Evolutionary conservation across 1,284 basidiomycete genomes (phyloP).

Genomic region (Ceratorhiza oryzae-sativae): DNA sequence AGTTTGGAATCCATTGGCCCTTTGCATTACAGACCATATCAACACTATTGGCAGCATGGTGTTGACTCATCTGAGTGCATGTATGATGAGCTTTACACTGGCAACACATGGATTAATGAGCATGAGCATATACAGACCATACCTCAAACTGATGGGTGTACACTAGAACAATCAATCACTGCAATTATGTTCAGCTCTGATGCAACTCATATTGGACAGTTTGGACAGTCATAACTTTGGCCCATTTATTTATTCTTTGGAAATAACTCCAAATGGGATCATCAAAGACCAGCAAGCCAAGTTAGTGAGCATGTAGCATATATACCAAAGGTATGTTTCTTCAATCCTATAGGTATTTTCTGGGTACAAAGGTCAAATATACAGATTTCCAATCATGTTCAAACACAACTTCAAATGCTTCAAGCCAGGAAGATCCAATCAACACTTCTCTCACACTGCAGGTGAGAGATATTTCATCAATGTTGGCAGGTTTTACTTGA

Average conservation of each 20-base stretch:
- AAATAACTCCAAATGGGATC: slow-evolving; percentile 52
- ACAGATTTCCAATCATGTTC: slow-evolving; percentile 43
- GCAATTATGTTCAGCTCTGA: slow-evolving; percentile 53
- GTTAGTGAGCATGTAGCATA: slow-evolving; percentile 52
- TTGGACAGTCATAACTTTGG: slow-evolving; percentile 52
- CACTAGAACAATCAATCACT: slow-evolving; percentile 46
- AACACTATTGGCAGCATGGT: not conserved
- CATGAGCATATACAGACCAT: slow-evolving; percentile 42
- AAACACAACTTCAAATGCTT: slow-evolving; percentile 31
- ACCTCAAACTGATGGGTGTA: slow-evolving; percentile 44
- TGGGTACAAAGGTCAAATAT: slow-evolving; percentile 46
- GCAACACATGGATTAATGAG: slow-evolving; percentile 48
- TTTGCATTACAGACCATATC: not conserved
- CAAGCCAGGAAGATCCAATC: not conserved
- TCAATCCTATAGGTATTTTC: slow-evolving; percentile 27
- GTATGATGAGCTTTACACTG: slow-evolving; percentile 50
- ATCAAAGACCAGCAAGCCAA: slow-evolving; percentile 44
- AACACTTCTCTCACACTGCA: slow-evolving; percentile 45
- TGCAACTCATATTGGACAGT: slow-evolving; percentile 51
- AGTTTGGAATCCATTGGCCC: not conserved
- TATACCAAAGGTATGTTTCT: slow-evolving; percentile 49
- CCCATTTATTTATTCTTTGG: slow-evolving; percentile 53
- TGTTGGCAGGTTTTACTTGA: slow-evolving; percentile 47
- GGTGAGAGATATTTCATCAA: slow-evolving; percentile 49
- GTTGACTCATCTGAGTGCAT: slow-evolving; percentile 36